Evolutionary conservation across 2,329 filamentous ascomycete species (phyloP), one percentile per base, ranked within the genome.

Genomic region (Fusarium sp.): DNA sequence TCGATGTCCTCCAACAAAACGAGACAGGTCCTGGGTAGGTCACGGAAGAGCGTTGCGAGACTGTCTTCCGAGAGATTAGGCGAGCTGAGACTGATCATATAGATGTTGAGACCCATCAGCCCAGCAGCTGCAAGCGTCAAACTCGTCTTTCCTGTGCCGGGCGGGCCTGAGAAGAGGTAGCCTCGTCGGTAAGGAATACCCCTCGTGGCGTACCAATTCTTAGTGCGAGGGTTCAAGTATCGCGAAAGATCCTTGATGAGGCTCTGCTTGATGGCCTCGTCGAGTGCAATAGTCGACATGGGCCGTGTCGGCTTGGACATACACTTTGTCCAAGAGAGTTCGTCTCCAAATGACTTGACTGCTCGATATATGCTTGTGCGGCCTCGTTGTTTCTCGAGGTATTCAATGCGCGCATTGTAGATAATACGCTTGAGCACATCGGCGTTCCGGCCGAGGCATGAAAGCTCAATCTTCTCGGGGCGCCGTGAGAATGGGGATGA

Each of bases 161-260:
- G 73, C 8, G 73, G 70, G 3, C 73, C 72, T 19, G 68, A 66
- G 42, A 75, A 69, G 37, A 75, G 70, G 39, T 75, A 75, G 5
- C 73, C 73, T 4, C 73, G 41, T 21, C 73, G 70, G n/a, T 73
- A 73, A 6, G 73, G 73, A 15, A 75, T 75, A 10, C 73, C 70
- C 18, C 73, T 46, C 4, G 49, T 63, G 5, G 73, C 70, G 49
- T 75, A 75, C 70, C 70, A 73, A 16, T 57, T 60, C 27, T 66
- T 70, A 1, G 70, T 75, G 7, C 58, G 61, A 18, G 72, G 73
- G 23, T 70, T 57, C 18, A 74, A 19, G 33, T 74, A 74, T 7
- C 70, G 69, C 8, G 59, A 33, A 3, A 74, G 66, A n/a, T 74
- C 72, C 11, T 54, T 64, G 15, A 74, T 58, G 16, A 74, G 55